These are phyloP conservation scores for Phytophthora palmivora DNA, from an alignment of 352 stramenopile genomes.

Conservation along the genomic window DNA sequence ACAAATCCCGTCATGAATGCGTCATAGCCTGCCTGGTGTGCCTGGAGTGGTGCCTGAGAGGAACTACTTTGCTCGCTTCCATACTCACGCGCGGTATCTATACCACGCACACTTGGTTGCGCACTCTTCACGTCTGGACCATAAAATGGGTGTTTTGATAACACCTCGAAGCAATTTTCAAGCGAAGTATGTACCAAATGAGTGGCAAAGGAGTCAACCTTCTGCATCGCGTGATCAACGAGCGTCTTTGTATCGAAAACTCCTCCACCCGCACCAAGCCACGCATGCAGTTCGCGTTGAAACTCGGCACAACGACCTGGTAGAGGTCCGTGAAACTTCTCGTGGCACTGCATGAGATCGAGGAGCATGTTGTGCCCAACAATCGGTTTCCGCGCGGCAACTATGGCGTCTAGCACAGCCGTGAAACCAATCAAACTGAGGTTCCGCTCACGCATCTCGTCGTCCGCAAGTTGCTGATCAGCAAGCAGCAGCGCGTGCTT, in stretches of 20 bases:
- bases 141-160: slow-evolving; percentile 76
- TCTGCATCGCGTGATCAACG: slow-evolving; percentile 69
- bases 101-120: slow-evolving; percentile 17
- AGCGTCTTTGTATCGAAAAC: slow-evolving; percentile 85
- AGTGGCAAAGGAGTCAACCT: slow-evolving; percentile 62
- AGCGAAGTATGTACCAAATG: slow-evolving; percentile 66
- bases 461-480: slow-evolving; percentile 36
- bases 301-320: slow-evolving; percentile 64
- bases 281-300: slow-evolving; percentile 58
- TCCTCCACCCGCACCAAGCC: slow-evolving; percentile 45
- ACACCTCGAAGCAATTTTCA: slow-evolving; percentile 65
- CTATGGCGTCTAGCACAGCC: slow-evolving; percentile 62
- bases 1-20: slow-evolving; percentile 84
- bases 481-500: slow-evolving; percentile 41
- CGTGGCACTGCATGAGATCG: slow-evolving; percentile 83
- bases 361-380: slow-evolving; percentile 84
- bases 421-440: slow-evolving; percentile 73
- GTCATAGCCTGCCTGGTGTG: slow-evolving; percentile 82
- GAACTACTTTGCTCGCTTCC: slow-evolving; percentile 8
- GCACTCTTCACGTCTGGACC: slow-evolving; percentile 50
- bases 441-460: slow-evolving; percentile 54
- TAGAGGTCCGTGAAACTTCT: slow-evolving; percentile 78
- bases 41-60: slow-evolving; percentile 41
- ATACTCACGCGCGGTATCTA: slow-evolving; percentile 12
- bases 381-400: slow-evolving; percentile 53